Evolutionary conservation across 1,284 basidiomycete species (phyloP), one percentile per base, ranked within the genome.

Genomic region (Cryptococcus neoformans): DNA sequence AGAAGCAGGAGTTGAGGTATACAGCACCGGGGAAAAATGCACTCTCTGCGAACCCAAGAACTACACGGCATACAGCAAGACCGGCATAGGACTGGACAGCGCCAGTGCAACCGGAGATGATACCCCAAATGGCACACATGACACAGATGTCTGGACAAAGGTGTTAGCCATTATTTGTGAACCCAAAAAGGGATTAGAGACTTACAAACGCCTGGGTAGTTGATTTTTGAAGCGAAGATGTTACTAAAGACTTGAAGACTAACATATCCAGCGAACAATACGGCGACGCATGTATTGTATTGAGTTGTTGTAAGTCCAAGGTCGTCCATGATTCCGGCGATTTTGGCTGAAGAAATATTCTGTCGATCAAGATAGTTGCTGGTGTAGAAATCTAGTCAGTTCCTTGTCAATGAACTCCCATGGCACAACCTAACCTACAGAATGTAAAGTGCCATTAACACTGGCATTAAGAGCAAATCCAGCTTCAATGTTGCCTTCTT

Each of bases 191-290:
- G 10, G 16, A 17, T 28, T 28, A 12, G 38, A 10, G 10, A 62
- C 66, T 57, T 46, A 68, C 66, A 68, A 50, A 64, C 56, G 51
- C 66, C 68, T 12, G 69, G 69, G 21, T 55, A 62, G 44, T 55
- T 53, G 56, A 71, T 68, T 57, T 71, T 68, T 44, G 66, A 62
- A 21, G 62, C 65, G 37, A 76, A 49, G 66, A 76, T 74, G 62
- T 74, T 75, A 36, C 65, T 67, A 9, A 70, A 70, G 36, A 75
- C 55, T 50, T 74, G 73, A 17, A 73, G 62, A 6, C 65, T 52
- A 44, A 71, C 67, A 53, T 67, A 72, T 34, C 66, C 49, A 14
- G 65, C 79, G 53, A 74, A 80, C 1, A 80, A 69, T 37, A 80
- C 68, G 4, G 75, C 72, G 2, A 80, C 68, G 11, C 69, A 67